Evolutionary conservation across 1,284 basidiomycete species (phyloP).

Genomic region (Leccinum solheimii): DNA sequence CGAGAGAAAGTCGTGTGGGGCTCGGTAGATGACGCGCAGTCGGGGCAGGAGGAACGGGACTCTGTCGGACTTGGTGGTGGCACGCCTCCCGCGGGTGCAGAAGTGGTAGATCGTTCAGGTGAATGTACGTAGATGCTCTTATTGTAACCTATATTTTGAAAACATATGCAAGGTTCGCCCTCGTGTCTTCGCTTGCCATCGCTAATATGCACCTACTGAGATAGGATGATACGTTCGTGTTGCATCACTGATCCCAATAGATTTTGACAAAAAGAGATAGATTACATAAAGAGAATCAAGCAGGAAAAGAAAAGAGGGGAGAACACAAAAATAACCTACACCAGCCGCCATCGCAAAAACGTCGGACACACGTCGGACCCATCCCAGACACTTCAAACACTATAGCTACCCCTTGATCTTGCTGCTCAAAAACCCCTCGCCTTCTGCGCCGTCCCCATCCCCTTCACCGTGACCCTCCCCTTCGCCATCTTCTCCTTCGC

Average conservation of each 20-base stretch:
- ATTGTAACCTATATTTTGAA: no score
- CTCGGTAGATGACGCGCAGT: slow-evolving; percentile 4
- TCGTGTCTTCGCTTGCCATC: not conserved
- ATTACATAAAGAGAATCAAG: not conserved
- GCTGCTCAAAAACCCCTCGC: slow-evolving; percentile 31
- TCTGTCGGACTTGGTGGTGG: not conserved
- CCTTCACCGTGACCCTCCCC: slow-evolving; percentile 35
- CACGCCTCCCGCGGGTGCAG: not conserved
- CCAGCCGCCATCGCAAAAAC: not conserved
- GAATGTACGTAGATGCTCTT: not conserved
- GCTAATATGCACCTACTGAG: not conserved
- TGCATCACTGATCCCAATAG: not conserved
- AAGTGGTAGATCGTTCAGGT: not conserved
- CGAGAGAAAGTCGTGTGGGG: slow-evolving; percentile 32
- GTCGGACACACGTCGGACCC: not conserved
- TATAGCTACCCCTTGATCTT: slow-evolving; percentile 22
- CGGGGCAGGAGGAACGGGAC: not conserved
- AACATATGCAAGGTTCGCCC: no score
- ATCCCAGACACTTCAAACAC: not conserved
- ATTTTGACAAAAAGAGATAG: not conserved
- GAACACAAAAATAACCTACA: not conserved
- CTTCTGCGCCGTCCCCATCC: slow-evolving; percentile 28
- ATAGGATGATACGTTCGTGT: not conserved
- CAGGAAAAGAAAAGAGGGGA: not conserved
- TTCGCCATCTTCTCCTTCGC: slow-evolving; percentile 25